Conservation (phyloP, 345 rosid species). For the Eucalyptus globulus region DNA sequence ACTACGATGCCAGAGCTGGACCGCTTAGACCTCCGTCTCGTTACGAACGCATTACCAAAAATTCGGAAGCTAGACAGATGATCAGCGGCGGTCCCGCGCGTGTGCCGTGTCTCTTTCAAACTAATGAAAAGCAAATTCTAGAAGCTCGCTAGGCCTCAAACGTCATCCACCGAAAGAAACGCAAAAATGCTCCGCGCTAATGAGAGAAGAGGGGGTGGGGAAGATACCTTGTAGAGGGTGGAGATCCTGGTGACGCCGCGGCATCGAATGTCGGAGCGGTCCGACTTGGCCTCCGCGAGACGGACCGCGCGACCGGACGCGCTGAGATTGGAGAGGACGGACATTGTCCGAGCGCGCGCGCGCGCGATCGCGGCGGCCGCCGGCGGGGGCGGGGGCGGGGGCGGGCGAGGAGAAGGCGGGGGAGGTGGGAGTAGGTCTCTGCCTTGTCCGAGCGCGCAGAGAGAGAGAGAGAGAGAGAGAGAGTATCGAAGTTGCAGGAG, state of each 20-base stretch:
- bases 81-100: not conserved
- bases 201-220: not conserved
- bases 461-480: not conserved
- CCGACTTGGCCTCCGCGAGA: not conserved
- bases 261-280: not conserved
- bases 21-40: not conserved
- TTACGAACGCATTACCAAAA: not conserved
- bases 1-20: not conserved
- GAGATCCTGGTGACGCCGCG: not conserved
- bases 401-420: not conserved
- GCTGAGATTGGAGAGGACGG: constrained; percentile 5
- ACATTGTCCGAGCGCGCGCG: not conserved
- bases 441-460: not conserved
- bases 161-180: not conserved
- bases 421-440: not conserved
- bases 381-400: not conserved
- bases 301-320: not conserved
- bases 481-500: not conserved
- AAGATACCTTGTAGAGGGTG: not conserved
- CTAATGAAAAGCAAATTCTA: not conserved
- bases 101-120: not conserved
- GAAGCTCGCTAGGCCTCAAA: not conserved
- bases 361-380: not conserved
- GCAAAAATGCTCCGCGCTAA: not conserved
- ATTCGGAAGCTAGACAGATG: not conserved